These are phyloP conservation scores for Eimeria necatrix DNA, from an alignment of 169 alveolate genomes.

Conservation along the genomic window DNA sequence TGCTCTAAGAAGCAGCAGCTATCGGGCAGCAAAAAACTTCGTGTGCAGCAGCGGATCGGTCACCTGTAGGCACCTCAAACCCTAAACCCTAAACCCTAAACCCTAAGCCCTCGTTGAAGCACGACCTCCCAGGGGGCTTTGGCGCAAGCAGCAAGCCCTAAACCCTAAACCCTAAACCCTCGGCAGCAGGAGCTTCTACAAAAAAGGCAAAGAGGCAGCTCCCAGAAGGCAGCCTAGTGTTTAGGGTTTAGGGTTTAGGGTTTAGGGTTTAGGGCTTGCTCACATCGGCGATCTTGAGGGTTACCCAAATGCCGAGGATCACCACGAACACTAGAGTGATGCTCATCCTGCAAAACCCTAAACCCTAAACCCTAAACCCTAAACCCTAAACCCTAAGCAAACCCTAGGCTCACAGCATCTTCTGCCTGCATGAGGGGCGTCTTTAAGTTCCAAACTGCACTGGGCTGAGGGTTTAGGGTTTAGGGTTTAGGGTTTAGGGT, in stretches of 20 bases:
- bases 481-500: neutral
- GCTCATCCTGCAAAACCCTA: conserved; percentile 32
- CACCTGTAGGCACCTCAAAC: conserved; percentile 24
- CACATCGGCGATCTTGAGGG: conserved; percentile 31
- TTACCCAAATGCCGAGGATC: conserved; percentile 14
- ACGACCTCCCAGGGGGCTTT: too few species aligned
- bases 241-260: conserved; percentile 5
- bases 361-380: conserved; percentile 45
- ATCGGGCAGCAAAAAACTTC: neutral
- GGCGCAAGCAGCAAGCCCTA: neutral
- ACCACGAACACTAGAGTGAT: conserved; percentile 23
- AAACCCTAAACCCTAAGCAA: conserved; percentile 25
- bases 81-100: conserved; percentile 38
- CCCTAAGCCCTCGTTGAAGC: neutral
- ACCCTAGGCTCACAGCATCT: neutral
- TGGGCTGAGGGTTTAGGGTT: neutral
- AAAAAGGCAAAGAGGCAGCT: neutral
- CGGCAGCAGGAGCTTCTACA: neutral
- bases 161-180: neutral
- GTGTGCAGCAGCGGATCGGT: conserved; percentile 60
- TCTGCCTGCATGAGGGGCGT: neutral
- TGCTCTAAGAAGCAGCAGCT: neutral
- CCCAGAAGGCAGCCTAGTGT: neutral
- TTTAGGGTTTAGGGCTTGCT: neutral
- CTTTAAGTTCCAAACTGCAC: neutral